Evolutionary conservation across 257 asterid species (phyloP).

Genomic region (Catharanthus roseus): DNA sequence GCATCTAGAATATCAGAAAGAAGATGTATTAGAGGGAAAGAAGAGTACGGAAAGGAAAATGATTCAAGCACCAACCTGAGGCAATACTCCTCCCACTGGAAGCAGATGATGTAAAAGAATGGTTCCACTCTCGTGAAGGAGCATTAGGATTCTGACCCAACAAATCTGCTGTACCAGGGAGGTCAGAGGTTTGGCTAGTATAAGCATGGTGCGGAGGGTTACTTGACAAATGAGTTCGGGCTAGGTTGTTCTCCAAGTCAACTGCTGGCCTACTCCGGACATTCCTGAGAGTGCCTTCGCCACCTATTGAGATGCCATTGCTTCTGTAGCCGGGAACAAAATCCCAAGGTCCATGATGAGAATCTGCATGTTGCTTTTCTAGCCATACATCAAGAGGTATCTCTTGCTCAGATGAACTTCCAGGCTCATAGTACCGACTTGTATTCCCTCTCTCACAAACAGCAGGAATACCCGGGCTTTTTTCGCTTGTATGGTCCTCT

Average conservation of each 20-base stretch:
- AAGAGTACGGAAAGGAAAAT: conserved; percentile 3
- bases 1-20: conserved; percentile 29
- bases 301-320: conserved; percentile 45
- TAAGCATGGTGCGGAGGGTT: conserved; percentile 35
- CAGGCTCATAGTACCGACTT: conserved; percentile 55
- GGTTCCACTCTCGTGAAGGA: conserved; percentile 51
- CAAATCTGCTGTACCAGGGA: conserved; percentile 33
- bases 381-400: conserved; percentile 46
- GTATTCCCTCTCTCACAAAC: conserved; percentile 54
- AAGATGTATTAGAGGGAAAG: conserved; percentile 16
- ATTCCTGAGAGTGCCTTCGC: conserved; percentile 54
- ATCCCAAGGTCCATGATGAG: conserved; percentile 45
- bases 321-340: conserved; percentile 44
- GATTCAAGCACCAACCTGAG: conserved; percentile 39
- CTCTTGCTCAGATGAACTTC: conserved; percentile 63
- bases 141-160: conserved; percentile 45
- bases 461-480: conserved; percentile 52
- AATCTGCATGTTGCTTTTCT: conserved; percentile 54
- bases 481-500: conserved; percentile 70
- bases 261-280: conserved; percentile 61
- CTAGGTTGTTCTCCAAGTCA: conserved; percentile 38
- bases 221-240: conserved; percentile 39
- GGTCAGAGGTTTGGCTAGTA: conserved; percentile 33
- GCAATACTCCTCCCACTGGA: conserved; percentile 38
- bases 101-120: conserved; percentile 33